Percentiles rank a stretch among this genome's conserved stretches.
phyloP scores from a whole-genome alignment of 208 protist species.

The Trichomonas vaginalis region DNA sequence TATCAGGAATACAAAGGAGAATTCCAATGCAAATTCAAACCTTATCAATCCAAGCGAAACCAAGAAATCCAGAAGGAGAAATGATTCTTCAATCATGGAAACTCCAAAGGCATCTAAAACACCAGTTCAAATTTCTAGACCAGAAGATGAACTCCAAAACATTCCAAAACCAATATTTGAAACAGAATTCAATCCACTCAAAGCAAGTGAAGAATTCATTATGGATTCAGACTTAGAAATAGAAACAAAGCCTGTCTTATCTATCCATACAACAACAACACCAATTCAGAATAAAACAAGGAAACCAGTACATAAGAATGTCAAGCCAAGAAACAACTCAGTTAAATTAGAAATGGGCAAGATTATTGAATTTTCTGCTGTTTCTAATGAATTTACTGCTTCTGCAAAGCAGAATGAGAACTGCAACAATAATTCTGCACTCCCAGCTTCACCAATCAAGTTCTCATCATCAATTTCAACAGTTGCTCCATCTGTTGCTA shows the following conservation, averaged over 20 bases:
- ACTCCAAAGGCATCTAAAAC: not conserved
- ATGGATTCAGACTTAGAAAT: not conserved
- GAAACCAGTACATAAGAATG: not conserved
- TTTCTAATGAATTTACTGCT: not conserved
- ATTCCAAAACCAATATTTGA: not conserved
- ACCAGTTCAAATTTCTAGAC: not conserved
- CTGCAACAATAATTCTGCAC: not conserved
- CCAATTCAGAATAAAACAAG: not conserved
- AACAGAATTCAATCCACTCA: not conserved
- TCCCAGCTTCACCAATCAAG: not conserved
- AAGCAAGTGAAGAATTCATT: not conserved
- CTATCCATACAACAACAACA: not conserved
- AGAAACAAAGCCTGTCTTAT: not conserved
- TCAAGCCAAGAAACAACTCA: not conserved
- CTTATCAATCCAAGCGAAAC: not conserved
- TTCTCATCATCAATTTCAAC: not conserved
- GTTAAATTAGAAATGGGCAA: not conserved
- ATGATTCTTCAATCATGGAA: not conserved
- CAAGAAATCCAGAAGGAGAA: not conserved
- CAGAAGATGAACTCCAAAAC: not conserved
- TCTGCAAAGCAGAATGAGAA: not conserved
- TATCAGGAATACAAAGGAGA: not conserved
- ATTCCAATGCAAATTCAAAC: not conserved
- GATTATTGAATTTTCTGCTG: not conserved
- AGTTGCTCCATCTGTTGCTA: not conserved